Evolutionary conservation across 2,329 filamentous ascomycete genomes (phyloP).

Genomic region (Salinomyces thailandicus): DNA sequence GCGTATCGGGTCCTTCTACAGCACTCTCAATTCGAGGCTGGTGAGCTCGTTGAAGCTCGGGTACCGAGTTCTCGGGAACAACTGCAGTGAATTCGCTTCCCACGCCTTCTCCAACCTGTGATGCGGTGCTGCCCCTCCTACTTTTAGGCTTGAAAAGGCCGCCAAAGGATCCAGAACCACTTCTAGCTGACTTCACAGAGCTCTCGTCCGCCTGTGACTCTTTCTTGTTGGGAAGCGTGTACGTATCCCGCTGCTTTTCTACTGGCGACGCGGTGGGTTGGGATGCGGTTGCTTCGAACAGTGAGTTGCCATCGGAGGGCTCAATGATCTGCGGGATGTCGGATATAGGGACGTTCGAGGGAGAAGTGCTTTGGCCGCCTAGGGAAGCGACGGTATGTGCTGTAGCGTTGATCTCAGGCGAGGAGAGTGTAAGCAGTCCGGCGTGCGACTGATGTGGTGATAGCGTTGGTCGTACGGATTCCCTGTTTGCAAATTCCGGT

Average conservation of each 20-base stretch:
- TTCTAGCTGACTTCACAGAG: constrained; percentile 31
- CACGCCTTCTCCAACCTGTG: too few species aligned
- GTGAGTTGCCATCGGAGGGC: constrained; percentile 11
- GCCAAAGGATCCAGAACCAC: constrained; percentile 34
- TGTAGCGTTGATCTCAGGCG: constrained; percentile 31
- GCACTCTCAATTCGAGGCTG: too few species aligned
- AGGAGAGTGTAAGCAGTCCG: constrained; percentile 40
- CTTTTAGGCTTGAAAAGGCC: constrained; percentile 33
- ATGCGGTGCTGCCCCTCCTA: constrained; percentile 24
- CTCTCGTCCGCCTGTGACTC: constrained; percentile 25
- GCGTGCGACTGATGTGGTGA: constrained; percentile 40
- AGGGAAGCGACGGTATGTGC: constrained; percentile 8
- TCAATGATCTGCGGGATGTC: constrained; percentile 25
- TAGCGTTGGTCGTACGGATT: constrained; percentile 18
- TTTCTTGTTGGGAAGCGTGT: constrained; percentile 46
- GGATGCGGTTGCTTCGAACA: constrained; percentile 18
- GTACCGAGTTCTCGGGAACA: too few species aligned
- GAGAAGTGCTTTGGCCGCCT: constrained; percentile 13
- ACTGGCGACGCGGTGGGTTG: constrained; percentile 59
- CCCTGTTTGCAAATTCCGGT: constrained; percentile 12
- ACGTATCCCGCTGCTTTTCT: constrained; percentile 61
- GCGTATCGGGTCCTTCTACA: constrained; percentile 16
- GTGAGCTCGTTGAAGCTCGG: too few species aligned
- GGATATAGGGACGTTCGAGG: constrained; percentile 21
- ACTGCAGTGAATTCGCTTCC: too few species aligned